Evolutionary conservation across 768 basidiomycete genomes (phyloP).

Genomic region (Hirschioporus abietinus): DNA sequence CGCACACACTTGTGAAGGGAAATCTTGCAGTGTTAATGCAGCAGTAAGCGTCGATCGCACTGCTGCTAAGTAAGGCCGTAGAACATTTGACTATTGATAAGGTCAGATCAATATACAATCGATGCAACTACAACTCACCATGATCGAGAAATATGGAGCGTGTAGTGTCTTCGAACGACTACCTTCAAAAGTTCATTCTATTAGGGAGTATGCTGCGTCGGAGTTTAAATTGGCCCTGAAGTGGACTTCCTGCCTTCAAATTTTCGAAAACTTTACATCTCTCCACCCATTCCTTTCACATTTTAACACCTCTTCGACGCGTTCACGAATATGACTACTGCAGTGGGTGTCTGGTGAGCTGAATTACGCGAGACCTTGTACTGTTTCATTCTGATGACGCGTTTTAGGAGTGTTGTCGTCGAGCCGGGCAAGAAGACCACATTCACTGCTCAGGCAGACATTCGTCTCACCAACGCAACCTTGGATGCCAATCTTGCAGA

Average conservation of each 20-base stretch:
- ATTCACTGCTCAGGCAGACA: slow-evolving; percentile 57
- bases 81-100: slow-evolving; percentile 74
- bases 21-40: slow-evolving; percentile 94
- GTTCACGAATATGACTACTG: slow-evolving; percentile 42
- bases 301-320: neutral
- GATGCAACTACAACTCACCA: slow-evolving; percentile 40
- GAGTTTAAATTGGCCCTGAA: slow-evolving; percentile 35
- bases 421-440: slow-evolving; percentile 52
- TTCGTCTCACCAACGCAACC: slow-evolving; percentile 79
- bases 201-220: slow-evolving; percentile 22
- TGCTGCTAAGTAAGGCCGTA: slow-evolving; percentile 93
- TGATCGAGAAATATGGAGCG: slow-evolving; percentile 22
- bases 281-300: neutral
- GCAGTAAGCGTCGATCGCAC: slow-evolving; percentile 97
- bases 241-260: neutral
- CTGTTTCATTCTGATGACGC: slow-evolving; percentile 2
- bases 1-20: slow-evolving; percentile 81
- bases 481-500: slow-evolving; percentile 71
- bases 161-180: neutral
- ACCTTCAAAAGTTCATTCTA: neutral
- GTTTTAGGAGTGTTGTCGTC: slow-evolving; percentile 54
- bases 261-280: neutral
- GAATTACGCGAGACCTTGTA: neutral
- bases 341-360: slow-evolving; percentile 63
- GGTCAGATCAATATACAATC: neutral